Conservation (phyloP, 768 basidiomycete species). For the Paxillus ammoniavirescens region DNA sequence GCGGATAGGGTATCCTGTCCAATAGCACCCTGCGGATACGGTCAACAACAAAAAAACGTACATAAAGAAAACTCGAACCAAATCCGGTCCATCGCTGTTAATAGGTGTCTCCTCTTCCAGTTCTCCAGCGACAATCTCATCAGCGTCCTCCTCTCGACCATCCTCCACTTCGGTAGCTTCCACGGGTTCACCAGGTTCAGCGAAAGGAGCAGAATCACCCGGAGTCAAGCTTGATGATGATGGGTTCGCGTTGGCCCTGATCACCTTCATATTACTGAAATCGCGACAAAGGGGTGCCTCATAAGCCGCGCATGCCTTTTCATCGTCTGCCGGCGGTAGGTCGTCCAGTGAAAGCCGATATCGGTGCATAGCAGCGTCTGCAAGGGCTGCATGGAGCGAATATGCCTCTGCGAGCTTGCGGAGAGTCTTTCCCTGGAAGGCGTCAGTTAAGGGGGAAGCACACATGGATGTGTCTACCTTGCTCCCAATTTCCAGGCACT, state of each 20-base stretch:
- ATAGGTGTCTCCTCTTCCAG: constrained; percentile 9
- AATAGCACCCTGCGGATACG: constrained; percentile 53
- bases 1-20: constrained; percentile 69
- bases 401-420: constrained; percentile 52
- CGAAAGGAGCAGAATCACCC: not conserved
- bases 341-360: constrained; percentile 54
- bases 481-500: constrained; percentile 62
- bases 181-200: constrained; percentile 7
- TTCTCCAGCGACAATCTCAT: constrained; percentile 19
- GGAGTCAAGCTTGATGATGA: constrained; percentile 8
- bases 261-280: constrained; percentile 36
- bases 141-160: constrained; percentile 14
- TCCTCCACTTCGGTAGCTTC: constrained; percentile 10
- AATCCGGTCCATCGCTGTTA: constrained; percentile 19
- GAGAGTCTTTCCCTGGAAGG: constrained; percentile 60
- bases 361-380: constrained; percentile 44
- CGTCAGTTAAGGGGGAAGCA: constrained; percentile 9
- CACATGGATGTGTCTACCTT: constrained; percentile 25
- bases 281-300: constrained; percentile 57
- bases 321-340: constrained; percentile 54
- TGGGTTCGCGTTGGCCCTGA: constrained; percentile 19
- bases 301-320: constrained; percentile 42
- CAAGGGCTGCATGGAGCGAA: constrained; percentile 44
- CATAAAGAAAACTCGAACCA: constrained; percentile 17
- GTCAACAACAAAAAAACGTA: constrained; percentile 6